Evolutionary conservation across 2,329 filamentous ascomycete species (phyloP), one percentile per base, ranked within the genome.

Genomic region (Gliomastix tumulicola): DNA sequence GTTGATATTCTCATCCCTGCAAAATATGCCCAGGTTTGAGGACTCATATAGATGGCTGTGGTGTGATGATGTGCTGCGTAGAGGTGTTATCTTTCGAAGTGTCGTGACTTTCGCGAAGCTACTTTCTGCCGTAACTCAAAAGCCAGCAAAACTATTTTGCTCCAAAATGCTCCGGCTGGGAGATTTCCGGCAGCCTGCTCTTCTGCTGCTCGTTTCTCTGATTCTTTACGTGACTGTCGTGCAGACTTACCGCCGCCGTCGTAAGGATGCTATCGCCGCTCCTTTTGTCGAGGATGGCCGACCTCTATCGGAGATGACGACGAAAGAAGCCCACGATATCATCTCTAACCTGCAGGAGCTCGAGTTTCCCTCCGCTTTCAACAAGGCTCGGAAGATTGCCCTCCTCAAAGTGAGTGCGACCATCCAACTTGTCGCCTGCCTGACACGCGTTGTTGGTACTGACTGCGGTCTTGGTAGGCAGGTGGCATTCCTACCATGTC

Each of bases 401-500:
- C 59, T 81, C 6, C 77, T 80, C 50, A 70, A 69, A 55, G 70
- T 71, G 40, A 23, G 54, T 39, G 17, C 11, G 4, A 4, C 5
- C 18, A 18, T 9, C 16, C 15, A 9, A 21, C 27, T 7, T 12
- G n/a, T 20, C 27, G 7, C 17, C 13, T 22, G 17, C 15, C n/a
- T 10, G 15, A 17, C 15, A 19, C 20, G 16, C 30, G 11, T 19
- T 30, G 25, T 23, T 15, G 16, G 10, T 19, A 7, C 31, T 23
- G 28, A 34, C 19, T 17, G 9, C 25, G 11, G n/a, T 9, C 11
- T 5, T 4, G 3, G 12, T 23, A 53, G 48, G 47, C 49, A 6
- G 76, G 76, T 44, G 73, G 71, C 7, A 73, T 78, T 37, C 72
- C 74, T 0, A 60, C 63, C 15, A 75, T 77, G 36, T 74, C 71